These are phyloP conservation scores for Hymenotorrendiella dingleyae DNA, from an alignment of 2,329 filamentous ascomycete species.

Conservation along the genomic window DNA sequence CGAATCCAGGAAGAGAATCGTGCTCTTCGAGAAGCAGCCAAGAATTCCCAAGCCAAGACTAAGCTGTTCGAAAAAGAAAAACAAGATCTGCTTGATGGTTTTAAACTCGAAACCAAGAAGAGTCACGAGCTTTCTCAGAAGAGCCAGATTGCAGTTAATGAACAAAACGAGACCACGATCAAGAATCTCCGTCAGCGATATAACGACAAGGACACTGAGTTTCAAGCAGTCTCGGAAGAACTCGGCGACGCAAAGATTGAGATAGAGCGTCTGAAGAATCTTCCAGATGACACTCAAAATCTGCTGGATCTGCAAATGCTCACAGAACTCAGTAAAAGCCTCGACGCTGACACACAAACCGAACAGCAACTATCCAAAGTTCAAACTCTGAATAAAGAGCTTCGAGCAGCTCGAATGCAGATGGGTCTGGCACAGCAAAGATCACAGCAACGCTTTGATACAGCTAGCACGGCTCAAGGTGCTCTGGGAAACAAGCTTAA, in stretches of 20 bases:
- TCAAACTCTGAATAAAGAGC: too few relatives aligned
- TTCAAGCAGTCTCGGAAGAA: not conserved
- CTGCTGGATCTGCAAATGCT: too few relatives aligned
- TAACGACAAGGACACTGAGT: conserved; percentile 7
- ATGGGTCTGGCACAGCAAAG: not conserved
- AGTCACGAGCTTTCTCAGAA: conserved; percentile 14
- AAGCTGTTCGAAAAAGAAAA: conserved; percentile 24
- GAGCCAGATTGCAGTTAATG: conserved; percentile 10
- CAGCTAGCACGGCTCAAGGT: too few relatives aligned
- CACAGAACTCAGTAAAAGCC: not conserved
- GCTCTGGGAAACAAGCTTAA: too few relatives aligned
- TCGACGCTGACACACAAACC: not conserved
- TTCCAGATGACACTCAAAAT: too few relatives aligned
- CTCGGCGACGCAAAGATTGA: not conserved
- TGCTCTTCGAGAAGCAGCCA: conserved; percentile 10
- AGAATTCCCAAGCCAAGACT: conserved; percentile 16
- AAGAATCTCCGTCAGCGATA: conserved; percentile 13
- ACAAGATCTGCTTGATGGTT: conserved; percentile 16
- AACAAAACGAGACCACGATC: conserved; percentile 12
- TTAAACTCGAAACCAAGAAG: conserved; percentile 18
- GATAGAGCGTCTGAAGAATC: not conserved
- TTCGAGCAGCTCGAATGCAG: not conserved
- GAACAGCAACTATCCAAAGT: too few relatives aligned
- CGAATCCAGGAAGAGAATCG: conserved; percentile 14
- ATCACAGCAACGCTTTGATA: too few relatives aligned